Base-by-base conservation (phyloP, 441 rosid species). In the Populus hybrid region DNA sequence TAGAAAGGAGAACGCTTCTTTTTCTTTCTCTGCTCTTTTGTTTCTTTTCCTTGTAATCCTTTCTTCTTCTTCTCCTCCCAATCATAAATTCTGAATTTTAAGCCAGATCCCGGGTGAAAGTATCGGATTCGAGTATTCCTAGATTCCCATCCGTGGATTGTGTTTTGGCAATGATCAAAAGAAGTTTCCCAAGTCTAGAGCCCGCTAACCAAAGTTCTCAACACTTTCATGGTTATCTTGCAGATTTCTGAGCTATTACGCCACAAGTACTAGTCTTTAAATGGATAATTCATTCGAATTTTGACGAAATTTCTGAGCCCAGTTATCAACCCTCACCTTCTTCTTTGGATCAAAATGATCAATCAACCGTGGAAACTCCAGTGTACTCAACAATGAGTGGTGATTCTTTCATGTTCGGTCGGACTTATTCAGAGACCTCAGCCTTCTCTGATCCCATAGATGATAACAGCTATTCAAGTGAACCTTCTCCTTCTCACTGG, bases 401-500 rank as follows among this genome's bases (percentile, higher is more conserved):
- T 35, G 94, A 88, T 73, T 95, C 97, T 7, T 88, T 83, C 72
- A 63, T 84, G 69, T 89, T 86, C 71, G 80, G 83, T 78, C 77
- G 91, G 79, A 89, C 93, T 79, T 89, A 75, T 76, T 94, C 97
- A 0, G 92, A 86, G 81, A 83, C 88, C 50, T 93, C 93, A 12
- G 89, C 85, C 16, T 83, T 85, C 57, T 89, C 95, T 70, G 97
- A 89, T 36, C 87, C 85, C 7, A 61, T 82, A 26, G 94, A 92
- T 73, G 92, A 88, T 9, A 80, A 79, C 67, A 86, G 91, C 70
- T 85, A 69, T 80, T 86, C 87, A 65, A 86, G 92, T 75, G 97
- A 90, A 79, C 85, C 92, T 82, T 93, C 97, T 67, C 94, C 97
- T 75, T 81, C 69, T 70, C 79, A 83, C 34, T 94, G 97, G 97